Conservation (phyloP, 176 grass and related monocot species). For the Oryza nivara region DNA sequence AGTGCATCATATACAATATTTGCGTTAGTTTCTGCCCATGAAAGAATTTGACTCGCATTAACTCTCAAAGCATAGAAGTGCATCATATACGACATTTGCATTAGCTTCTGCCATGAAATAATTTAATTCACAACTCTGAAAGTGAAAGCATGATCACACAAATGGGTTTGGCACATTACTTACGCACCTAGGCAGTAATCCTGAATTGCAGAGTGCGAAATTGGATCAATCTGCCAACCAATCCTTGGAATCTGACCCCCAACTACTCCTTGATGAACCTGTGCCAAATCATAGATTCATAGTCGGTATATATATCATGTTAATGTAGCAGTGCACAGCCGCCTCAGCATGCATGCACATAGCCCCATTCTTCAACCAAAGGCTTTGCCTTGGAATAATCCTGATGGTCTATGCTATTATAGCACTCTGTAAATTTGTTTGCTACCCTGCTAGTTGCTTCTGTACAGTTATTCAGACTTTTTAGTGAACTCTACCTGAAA, state of each 20-base stretch:
- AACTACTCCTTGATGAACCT: conserved; percentile 78
- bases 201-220: conserved; percentile 87
- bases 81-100: too few relatives aligned
- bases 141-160: not conserved
- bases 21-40: not conserved
- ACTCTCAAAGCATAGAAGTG: too few relatives aligned
- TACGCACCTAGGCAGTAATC: conserved; percentile 77
- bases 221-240: conserved; percentile 92
- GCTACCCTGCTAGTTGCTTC: too few relatives aligned
- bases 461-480: too few relatives aligned
- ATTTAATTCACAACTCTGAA: not conserved
- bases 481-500: too few relatives aligned
- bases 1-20: not conserved
- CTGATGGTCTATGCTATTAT: too few relatives aligned
- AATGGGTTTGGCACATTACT: conserved; percentile 43
- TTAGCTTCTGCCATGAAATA: too few relatives aligned
- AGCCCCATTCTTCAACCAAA: conserved; percentile 65
- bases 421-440: too few relatives aligned
- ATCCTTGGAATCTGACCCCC: conserved; percentile 68
- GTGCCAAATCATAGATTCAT: conserved; percentile 58
- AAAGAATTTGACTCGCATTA: not conserved
- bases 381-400: too few relatives aligned
- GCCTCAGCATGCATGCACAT: conserved; percentile 97
- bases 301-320: conserved; percentile 85
- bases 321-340: conserved; percentile 71